Conservation (phyloP, 2,329 filamentous ascomycete species). For the Ophiostoma populinum region DNA sequence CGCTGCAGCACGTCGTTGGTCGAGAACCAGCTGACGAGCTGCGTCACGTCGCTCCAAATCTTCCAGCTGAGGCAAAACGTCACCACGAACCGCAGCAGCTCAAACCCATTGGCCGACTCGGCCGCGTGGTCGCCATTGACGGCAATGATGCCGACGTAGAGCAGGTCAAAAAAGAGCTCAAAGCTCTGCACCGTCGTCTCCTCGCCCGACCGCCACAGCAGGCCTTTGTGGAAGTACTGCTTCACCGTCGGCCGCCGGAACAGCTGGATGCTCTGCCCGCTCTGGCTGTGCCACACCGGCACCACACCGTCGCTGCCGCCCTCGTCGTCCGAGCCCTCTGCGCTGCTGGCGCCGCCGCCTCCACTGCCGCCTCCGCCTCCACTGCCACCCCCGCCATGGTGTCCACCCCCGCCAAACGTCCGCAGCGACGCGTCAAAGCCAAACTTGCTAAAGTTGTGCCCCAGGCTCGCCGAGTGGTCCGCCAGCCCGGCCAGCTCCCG, state of each 20-base stretch:
- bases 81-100: slow-evolving; percentile 41
- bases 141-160: slow-evolving; percentile 47
- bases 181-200: slow-evolving; percentile 44
- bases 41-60: slow-evolving; percentile 42
- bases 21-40: slow-evolving; percentile 44
- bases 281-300: slow-evolving; percentile 13
- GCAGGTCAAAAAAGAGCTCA: slow-evolving; percentile 46
- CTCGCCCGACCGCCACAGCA: slow-evolving; percentile 43
- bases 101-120: slow-evolving; percentile 34
- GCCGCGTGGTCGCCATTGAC: slow-evolving; percentile 44
- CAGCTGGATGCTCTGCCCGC: slow-evolving; percentile 31
- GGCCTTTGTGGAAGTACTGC: slow-evolving; percentile 49
- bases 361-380: background rate
- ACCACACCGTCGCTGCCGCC: slow-evolving; percentile 2
- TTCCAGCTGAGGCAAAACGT: slow-evolving; percentile 47
- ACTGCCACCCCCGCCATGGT: slow-evolving; percentile 13
- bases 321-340: slow-evolving; percentile 10
- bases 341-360: background rate
- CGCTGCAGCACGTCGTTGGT: slow-evolving; percentile 42
- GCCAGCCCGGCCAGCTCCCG: slow-evolving; percentile 35
- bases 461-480: slow-evolving; percentile 28
- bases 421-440: slow-evolving; percentile 42
- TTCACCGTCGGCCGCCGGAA: slow-evolving; percentile 42
- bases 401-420: slow-evolving; percentile 19
- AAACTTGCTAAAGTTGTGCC: slow-evolving; percentile 45